phyloP scores from a whole-genome alignment of 805 yeast genomes.

The Yamadazyma kitorensis region DNA sequence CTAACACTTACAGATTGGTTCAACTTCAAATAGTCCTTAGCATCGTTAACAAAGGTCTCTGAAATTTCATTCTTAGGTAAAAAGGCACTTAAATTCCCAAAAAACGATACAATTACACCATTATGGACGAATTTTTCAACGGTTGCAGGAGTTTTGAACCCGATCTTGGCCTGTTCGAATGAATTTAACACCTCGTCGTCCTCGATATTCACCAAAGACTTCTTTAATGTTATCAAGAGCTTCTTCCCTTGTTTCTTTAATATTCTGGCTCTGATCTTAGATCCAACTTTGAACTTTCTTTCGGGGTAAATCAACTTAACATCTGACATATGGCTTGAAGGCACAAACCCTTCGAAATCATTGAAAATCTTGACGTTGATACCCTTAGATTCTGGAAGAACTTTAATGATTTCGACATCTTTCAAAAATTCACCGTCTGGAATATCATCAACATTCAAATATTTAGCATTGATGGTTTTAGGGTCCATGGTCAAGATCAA shows the following conservation, averaged over 20 bases:
- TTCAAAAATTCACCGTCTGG: conserved; percentile 67
- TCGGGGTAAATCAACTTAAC: conserved; percentile 84
- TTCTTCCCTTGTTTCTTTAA: conserved; percentile 49
- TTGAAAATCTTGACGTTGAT: conserved; percentile 63
- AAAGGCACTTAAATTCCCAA: conserved; percentile 73
- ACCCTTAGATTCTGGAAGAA: conserved; percentile 59
- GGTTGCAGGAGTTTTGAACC: conserved; percentile 64
- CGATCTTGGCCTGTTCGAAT: conserved; percentile 39
- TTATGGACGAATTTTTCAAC: conserved; percentile 65
- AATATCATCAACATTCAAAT: conserved; percentile 66
- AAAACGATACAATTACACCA: conserved; percentile 85
- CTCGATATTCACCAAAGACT: conserved; percentile 70
- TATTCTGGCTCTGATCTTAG: conserved; percentile 74
- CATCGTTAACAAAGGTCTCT: conserved; percentile 77
- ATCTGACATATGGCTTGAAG: conserved; percentile 77
- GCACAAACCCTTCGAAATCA: conserved; percentile 71
- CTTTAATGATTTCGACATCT: conserved; percentile 51
- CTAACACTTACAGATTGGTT: conserved; percentile 83
- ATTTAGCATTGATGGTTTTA: conserved; percentile 59
- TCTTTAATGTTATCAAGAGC: conserved; percentile 71
- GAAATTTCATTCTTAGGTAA: conserved; percentile 87
- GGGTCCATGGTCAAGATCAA: conserved; percentile 71
- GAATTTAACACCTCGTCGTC: conserved; percentile 48
- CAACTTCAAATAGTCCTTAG: conserved; percentile 71
- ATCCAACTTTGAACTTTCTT: conserved; percentile 83